Evolutionary conservation across 164 flowering plant species (phyloP), one percentile per base, ranked within the genome.

Genomic region (Macadamia integrifolia): DNA sequence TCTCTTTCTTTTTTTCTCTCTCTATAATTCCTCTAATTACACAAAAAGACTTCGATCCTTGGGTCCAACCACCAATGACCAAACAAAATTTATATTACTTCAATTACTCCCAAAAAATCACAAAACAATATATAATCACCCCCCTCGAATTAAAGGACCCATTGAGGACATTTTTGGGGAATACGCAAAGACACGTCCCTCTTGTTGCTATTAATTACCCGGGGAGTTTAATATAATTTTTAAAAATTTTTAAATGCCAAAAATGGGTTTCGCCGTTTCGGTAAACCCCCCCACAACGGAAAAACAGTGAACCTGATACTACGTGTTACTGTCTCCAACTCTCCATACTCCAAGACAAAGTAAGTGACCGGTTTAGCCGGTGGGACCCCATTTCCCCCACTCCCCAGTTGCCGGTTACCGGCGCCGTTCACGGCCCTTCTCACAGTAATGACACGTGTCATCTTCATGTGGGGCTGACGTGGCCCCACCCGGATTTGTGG

Each of bases 381-480:
- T 48, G 65, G 78, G 58, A 69, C 75, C 68, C 18, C 1, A 11
- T 64, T 66, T 56, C 65, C 44, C 23, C 23, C 23, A 23, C 23
- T 23, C 23, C 23, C 23, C 23, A 53, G 48, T 60, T 8, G 60
- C 73, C 75, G 75, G 73, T 69, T 59, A 74, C 75, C 83, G 66
- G 83, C 80, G 75, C 56, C 61, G 73, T 61, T 75, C 46, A 29
- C 80, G 78, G 58, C 66, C 28, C 40, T 35, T 35, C 40, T 23
- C 23, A 23, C 23, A 23, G 23, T 23, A 61, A 17, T 9, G 72
- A n/a, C 82, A 73, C 77, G 75, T 76, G 82, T 67, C 58, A 23
- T 8, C 40, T 31, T 58, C 80, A 80, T 63, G 83, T 80, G 80
- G 58, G 58, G 62, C 9, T 77, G 79, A 75, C 31, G 72, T 50